Base-by-base conservation (phyloP, 164 flowering plant species). In the Euptelea pleiosperma region DNA sequence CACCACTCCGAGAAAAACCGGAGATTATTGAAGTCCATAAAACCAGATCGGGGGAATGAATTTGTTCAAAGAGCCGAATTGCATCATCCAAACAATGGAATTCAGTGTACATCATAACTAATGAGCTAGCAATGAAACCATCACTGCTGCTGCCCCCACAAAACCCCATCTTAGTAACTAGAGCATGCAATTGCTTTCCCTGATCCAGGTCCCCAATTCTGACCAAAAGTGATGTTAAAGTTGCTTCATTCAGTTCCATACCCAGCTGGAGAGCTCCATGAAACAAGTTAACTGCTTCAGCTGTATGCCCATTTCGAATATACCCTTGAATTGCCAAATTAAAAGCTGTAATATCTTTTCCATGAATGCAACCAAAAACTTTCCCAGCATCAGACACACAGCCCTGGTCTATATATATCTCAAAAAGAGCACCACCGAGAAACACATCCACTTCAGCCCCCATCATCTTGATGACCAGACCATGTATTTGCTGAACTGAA, bases 141-240 rank as follows among this genome's bases (percentile, higher is more conserved):
- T 50, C 39, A 24, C 29, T 14, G 24, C 29, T 40, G 30, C 16
- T 29, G 31, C 48, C 11, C 1, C 44, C 61, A 34, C 35, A 31
- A 42, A 50, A 65, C 31, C 70, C 67, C 29, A 70, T 58, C 61
- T 70, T 70, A 15, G 47, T 22, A 57, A 39, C 57, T 36, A 70
- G 57, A 39, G 60, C 67, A 66, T 70, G 74, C 40, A 70, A 47
- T 53, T 70, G 70, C 52, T 65, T 66, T 11, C 67, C 70, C 4
- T 57, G 56, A 18, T 28, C 21, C 52, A 62, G 22, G n/a, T 25
- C 52, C 47, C 18, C 22, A 21, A 53, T 42, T 31, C 44, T 52
- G 28, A 49, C 33, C 55, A 66, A 11, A 8, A 70, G 74, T 16
- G 70, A 65, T 16, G 45, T 55, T 18, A 70, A 61, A 22, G 70